Percentiles rank a stretch among this genome's conserved stretches.
Conservation (phyloP, 1,139 yeast species). For the Candida tropicalis region DNA sequence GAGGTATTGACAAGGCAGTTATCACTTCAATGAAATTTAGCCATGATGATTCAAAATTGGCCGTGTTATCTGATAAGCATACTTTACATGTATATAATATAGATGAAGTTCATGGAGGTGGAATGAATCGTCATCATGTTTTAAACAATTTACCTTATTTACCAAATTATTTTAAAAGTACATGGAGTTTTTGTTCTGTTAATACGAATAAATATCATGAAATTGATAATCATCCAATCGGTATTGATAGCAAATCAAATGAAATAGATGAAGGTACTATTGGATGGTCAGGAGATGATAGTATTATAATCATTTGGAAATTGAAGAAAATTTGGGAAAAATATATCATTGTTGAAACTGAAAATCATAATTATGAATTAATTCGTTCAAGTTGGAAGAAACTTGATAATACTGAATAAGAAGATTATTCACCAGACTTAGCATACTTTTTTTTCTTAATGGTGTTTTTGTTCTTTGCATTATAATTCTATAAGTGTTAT, state of each 20-base stretch:
- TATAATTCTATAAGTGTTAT: background rate
- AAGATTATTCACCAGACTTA: too few relatives aligned
- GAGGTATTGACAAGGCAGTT: conserved; percentile 84
- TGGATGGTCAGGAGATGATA: conserved; percentile 78
- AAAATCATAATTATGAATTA: conserved; percentile 8
- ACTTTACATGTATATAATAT: conserved; percentile 84
- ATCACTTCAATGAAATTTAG: conserved; percentile 84
- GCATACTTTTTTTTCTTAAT: too few relatives aligned
- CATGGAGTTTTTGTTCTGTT: conserved; percentile 88
- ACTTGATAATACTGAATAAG: conserved; percentile 34
- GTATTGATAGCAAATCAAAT: conserved; percentile 26
- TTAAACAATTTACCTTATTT: conserved; percentile 56
- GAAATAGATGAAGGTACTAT: conserved; percentile 61
- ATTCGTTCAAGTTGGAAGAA: conserved; percentile 76
- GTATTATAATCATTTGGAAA: conserved; percentile 73
- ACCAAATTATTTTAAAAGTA: conserved; percentile 78
- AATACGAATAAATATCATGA: conserved; percentile 55
- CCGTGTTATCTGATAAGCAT: conserved; percentile 85
- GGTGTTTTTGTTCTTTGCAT: too few relatives aligned
- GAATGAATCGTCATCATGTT: conserved; percentile 65
- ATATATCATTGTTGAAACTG: conserved; percentile 60
- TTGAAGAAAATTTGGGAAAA: conserved; percentile 81
- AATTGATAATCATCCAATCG: conserved; percentile 27
- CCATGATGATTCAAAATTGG: conserved; percentile 72
- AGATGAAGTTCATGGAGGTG: conserved; percentile 8